Evolutionary conservation across 352 stramenopile species (phyloP), one percentile per base, ranked within the genome.

Genomic region (Globisporangium middletonii): DNA sequence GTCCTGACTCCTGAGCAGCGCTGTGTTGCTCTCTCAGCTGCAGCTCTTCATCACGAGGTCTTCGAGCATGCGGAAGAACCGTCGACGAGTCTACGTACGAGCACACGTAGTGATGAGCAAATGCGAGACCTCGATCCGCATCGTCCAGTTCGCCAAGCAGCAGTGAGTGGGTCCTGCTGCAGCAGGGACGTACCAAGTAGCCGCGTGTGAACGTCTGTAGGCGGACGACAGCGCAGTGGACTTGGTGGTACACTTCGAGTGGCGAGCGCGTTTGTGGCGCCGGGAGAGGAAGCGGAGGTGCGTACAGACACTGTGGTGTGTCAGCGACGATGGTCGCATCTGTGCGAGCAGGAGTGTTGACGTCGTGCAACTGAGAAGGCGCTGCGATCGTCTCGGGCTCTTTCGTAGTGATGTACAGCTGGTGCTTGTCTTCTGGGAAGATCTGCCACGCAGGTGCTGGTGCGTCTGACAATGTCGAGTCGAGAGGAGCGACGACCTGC

Each of bases 21-120:
- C 23, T 23, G 23, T 23, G 23, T 23, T 23, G 12, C 46, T 35
- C 6, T 19, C 15, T 51, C 46, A 51, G 7, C 13, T 23, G 46
- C 43, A 66, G 19, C 30, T 53, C 19, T 62, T 65, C 35, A 52
- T 59, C 19, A 77, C 63, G 6, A 79, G 54, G 28, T 77, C 68
- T 38, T 76, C 66, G 0, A 79, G 58, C 65, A 80, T 69, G 11
- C 51, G 59, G 37, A 63, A 76, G 54, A 83, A 83, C 28, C 67
- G 48, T 28, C 65, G 51, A 41, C 74, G 61, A 1, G 68, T 68
- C 74, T 83, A 55, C 12, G 12, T 9, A 45, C 12, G 6, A 13
- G 60, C 47, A 59, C 43, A 59, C 43, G 23, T 54, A n/a, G 43
- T n/a, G 23, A 26, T 27, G 50, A 35, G 33, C 16, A 15, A 28